Conservation (phyloP, 2,329 filamentous ascomycete genomes). For the Fusarium tanahbumbuense region DNA sequence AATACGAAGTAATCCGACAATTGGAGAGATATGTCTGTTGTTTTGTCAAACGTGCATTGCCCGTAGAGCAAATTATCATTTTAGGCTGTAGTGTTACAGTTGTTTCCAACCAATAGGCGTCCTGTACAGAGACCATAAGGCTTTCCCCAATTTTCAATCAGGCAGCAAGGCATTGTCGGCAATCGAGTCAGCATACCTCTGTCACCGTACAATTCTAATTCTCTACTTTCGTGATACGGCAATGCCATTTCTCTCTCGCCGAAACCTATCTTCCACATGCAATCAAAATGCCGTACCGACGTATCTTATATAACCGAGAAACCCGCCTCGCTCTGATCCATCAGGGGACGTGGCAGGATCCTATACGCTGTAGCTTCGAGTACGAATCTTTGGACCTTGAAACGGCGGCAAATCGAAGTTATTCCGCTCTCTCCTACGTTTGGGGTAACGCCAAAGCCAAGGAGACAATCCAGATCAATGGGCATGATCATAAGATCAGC, state of each 20-base stretch:
- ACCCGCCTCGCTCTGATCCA: neutral
- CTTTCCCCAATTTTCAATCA: neutral
- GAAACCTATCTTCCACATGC: too few relatives aligned
- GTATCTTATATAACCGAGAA: neutral
- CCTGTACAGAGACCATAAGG: rapidly evolving
- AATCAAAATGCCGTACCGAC: neutral
- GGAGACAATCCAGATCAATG: neutral
- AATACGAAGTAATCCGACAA: too few relatives aligned
- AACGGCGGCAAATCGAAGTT: too few relatives aligned
- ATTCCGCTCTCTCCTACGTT: neutral
- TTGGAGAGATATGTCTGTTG: too few relatives aligned
- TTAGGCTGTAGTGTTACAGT: too few relatives aligned
- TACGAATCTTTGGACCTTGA: too few relatives aligned
- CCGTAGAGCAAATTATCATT: too few relatives aligned
- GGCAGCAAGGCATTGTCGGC: neutral
- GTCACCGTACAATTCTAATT: too few relatives aligned
- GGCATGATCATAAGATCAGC: neutral
- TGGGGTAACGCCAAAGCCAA: neutral
- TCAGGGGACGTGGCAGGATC: neutral
- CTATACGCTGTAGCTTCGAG: neutral
- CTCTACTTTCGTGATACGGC: too few relatives aligned
- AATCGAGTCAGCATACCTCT: neutral
- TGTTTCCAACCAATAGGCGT: neutral
- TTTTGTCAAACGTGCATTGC: rapidly evolving
- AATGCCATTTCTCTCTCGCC: too few relatives aligned